Evolutionary conservation across 192 early-diverging fungal species (phyloP), one percentile per base, ranked within the genome.

Genomic region (Podila minutissima): DNA sequence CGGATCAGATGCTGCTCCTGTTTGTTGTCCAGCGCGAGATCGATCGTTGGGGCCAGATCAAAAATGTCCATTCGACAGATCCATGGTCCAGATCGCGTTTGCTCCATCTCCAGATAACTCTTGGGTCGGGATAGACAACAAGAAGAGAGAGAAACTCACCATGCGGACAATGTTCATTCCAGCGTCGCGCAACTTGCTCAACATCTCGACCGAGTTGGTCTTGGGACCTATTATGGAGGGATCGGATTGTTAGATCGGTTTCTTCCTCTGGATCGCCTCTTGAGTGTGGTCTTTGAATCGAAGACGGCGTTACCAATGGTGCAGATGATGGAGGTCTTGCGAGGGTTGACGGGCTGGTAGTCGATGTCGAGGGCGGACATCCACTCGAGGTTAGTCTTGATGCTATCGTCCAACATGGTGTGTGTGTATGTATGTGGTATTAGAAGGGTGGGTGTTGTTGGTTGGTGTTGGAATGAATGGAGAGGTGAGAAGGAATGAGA

Each of bases 121-220:
- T 61, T 61, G 22, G 11, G 4, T 26, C 26, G 51, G 1, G 51
- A 22, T 55, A 13, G 20, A 24, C 22, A n/a, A 24, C 51, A 55
- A 55, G 51, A 24, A 55, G n/a, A 55, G 5, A 22, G 53, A 26
- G 53, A 55, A 10, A 69, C 77, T 69, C 51, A 81, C 77, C 88
- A 95, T 90, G 67, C 94, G 89, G 28, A 92, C 92, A 82, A 95
- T 91, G 83, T 94, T 95, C 93, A 95, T 93, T 53, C 94, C 94
- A 26, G 91, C 90, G 67, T 92, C 87, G 77, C 92, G 90, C 61
- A 94, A 86, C 74, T 90, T 82, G 51, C 86, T 87, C 29, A 95
- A 82, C 84, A 89, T 91, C 75, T 95, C 93, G 24, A 91, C 86
- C 11, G 77, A 87, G 87, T 94, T 93, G 64, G 93, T 94, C 84